Evolutionary conservation across 2,329 filamentous ascomycete genomes (phyloP), one percentile per base, ranked within the genome.

Genomic region (Penicillium psychrosexuale): DNA sequence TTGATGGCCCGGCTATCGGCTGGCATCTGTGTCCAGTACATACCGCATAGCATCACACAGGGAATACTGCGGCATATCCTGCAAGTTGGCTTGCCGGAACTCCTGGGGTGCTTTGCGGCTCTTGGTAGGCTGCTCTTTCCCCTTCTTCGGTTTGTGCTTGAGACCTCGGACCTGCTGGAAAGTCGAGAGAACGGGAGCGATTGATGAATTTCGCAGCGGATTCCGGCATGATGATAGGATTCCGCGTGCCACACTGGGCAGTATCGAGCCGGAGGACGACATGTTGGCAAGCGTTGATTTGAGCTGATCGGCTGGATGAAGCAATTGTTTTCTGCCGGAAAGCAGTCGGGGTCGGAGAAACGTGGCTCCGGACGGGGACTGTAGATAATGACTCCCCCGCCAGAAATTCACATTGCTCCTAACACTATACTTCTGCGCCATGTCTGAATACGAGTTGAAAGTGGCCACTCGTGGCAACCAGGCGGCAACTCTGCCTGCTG

Each of bases 41-140:
- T 69, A 77, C 90, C 92, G 85, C 85, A 99, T 94, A 15, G 94
- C 95, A 78, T 99, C 94, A 63, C 90, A 88, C 31, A 99, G 80
- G 0, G 91, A 84, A 69, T 88, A 96, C 67, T 89, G 87, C 34
- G 90, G 80, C 40, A 85, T 82, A 61, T 84, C 78, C 59, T 82
- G 82, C 60, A 93, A 72, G 59, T 85, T 79, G 59, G 81, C 80
- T 55, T 81, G 79, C 61, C 85, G 82, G 70, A 85, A 91, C 31
- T 84, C 82, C 60, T 83, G 84, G 59, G 83, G 84, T 11, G 82
- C 80, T 75, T 90, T 90, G 68, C 84, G 82, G 49, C 80, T 75
- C 65, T 81, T 78, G 73, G 81, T 85, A 72, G 83, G 73, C 75
- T 83, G 85, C 64, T 79, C 81, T 65, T 77, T 78, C 60, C 76